Evolutionary conservation across 2,329 filamentous ascomycete genomes (phyloP), one percentile per base, ranked within the genome.

Genomic region (Catunica adiposa): DNA sequence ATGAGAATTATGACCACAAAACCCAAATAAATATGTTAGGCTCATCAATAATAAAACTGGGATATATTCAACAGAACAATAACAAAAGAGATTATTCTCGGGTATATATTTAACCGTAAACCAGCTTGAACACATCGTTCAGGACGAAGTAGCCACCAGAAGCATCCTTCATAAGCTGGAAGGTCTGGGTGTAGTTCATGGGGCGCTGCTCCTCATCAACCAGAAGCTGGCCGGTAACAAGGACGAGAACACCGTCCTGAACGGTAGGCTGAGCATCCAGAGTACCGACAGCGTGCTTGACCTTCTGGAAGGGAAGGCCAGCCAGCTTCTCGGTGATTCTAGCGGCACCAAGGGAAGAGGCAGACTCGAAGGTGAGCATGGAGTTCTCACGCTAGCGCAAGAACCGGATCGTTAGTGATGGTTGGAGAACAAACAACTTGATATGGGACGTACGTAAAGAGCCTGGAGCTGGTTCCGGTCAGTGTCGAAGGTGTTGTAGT

Each of bases 71-170:
- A n/a, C 14, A 3, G 25, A 17, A 22, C 17, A n/a, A 53, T 37
- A 53, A n/a, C 14, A 53, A 42, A 29, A 46, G 5, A 17, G 38
- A 54, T 14, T 11, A 34, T 34, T 11, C 11, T 34, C 20, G 2
- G 20, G 29, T 23, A 46, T 52, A 26, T 37, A 31, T 23, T 61
- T 72, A 79, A 66, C 70, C 75, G 70, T 86, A 90, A 63, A 95
- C 79, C 60, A 97, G 79, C 72, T 86, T 86, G 82, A 97, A 97
- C 68, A 97, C 73, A 69, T 97, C 90, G 76, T 97, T 96, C 74
- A 83, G 83, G 67, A 97, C 85, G 69, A 80, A 96, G 75, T 84
- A 95, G 71, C 76, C 81, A 63, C 81, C 83, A 26, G 34, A 58
- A 53, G 64, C 62, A 56, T 88, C 84, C 59, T 80, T 82, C 61